Evolutionary conservation across 805 yeast species (phyloP), one percentile per base, ranked within the genome.

Genomic region (Barnettozyma vustinii): DNA sequence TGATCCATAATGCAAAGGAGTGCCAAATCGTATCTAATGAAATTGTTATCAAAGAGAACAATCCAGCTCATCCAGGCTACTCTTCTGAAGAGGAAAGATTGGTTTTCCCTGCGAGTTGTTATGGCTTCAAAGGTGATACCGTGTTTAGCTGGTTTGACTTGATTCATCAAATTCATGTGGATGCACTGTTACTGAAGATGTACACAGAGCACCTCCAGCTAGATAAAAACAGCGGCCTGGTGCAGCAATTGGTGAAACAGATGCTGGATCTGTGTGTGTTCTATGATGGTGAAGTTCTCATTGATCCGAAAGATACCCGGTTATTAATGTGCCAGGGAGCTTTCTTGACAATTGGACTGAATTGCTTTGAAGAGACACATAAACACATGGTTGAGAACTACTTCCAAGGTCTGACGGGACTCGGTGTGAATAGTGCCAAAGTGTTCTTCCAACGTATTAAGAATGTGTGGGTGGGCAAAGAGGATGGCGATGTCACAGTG

Each of bases 151-250:
- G 64, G 55, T 63, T 56, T 49, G 67, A 63, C 39, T 41, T 63
- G 23, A 52, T 56, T 15, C 66, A 63, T 23, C 66, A 62, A 21
- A 43, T 59, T 1, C 75, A 72, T 51, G 66, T 67, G 56, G 54
- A 64, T 66, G 48, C 69, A 62, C 12, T 60, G 64, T 20, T 66
- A 62, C 33, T 71, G 69, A 32, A 65, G 59, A 52, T 67, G 59
- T 49, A 65, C 65, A 47, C 59, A 56, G 45, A 57, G 64, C 32
- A 55, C 60, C 41, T 63, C 63, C 43, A 69, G 62, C 10, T 75
- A 63, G 47, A 65, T 62, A 7, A 67, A 58, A 15, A 46, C 2
- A 54, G 52, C 19, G 37, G 46, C 13, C 32, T 60, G 8, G 54
- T 59, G 10, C 57, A 56, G 35, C 47, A 42, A 4, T 36, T 60